phyloP scores from a whole-genome alignment of 1,139 yeast genomes.

The Saccharomyces hybrid region DNA sequence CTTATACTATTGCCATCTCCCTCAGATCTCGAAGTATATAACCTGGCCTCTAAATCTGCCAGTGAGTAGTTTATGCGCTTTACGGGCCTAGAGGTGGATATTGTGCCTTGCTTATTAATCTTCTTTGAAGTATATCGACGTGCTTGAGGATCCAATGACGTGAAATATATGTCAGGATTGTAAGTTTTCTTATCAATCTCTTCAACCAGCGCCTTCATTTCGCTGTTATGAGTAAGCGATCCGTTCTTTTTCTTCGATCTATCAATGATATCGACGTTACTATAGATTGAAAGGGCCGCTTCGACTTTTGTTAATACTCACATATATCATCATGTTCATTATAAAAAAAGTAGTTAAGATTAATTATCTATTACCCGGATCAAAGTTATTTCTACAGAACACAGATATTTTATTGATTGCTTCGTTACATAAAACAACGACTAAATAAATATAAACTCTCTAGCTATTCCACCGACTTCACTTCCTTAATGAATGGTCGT shows the following conservation, averaged over 20 bases:
- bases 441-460: background rate
- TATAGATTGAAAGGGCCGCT: background rate
- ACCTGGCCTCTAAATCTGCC: conserved; percentile 30
- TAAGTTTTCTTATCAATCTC: conserved; percentile 31
- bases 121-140: conserved; percentile 12
- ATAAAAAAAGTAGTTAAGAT: background rate
- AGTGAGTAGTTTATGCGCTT: conserved; percentile 31
- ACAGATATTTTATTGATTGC: background rate
- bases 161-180: conserved; percentile 30
- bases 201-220: conserved; percentile 20
- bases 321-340: background rate
- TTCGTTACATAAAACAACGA: background rate
- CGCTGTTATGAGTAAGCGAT: background rate
- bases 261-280: background rate
- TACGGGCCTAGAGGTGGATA: conserved; percentile 20
- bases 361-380: background rate
- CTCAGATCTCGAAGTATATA: conserved; percentile 20
- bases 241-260: background rate
- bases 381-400: background rate
- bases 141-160: conserved; percentile 23
- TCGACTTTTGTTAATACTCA: background rate
- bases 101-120: conserved; percentile 7
- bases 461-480: background rate
- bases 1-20: conserved; percentile 6
- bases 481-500: background rate